phyloP scores from a whole-genome alignment of 1,284 basidiomycete genomes.

The Cutaneotrichosporon mucoides region DNA sequence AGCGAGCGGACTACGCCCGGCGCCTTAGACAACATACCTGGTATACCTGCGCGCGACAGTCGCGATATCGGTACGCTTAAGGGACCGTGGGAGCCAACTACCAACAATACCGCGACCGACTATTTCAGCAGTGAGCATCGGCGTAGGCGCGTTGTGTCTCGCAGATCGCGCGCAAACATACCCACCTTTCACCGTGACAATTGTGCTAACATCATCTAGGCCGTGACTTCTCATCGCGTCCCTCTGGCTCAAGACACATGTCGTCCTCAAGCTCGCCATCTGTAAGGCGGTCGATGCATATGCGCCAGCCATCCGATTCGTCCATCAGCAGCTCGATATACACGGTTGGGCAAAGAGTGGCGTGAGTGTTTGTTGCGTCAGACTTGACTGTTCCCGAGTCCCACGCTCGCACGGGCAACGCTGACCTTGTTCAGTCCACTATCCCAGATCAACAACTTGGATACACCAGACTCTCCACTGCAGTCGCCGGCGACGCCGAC shows the following conservation, averaged over 20 bases:
- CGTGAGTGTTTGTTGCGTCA: conserved; percentile 12
- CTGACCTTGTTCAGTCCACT: conserved; percentile 25
- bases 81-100: conserved; percentile 11
- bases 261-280: conserved; percentile 10
- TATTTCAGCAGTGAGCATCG: conserved; percentile 3
- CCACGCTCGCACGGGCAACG: too few relatives aligned
- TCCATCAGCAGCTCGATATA: conserved; percentile 42
- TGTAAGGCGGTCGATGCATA: conserved; percentile 3
- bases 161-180: too few relatives aligned
- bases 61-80: conserved; percentile 4
- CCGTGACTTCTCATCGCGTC: neutral
- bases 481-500: conserved; percentile 39
- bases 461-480: conserved; percentile 21
- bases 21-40: conserved; percentile 22
- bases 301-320: conserved; percentile 42
- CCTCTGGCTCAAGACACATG: conserved; percentile 6
- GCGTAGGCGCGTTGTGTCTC: too few relatives aligned
- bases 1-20: conserved; percentile 15
- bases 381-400: too few relatives aligned
- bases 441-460: conserved; percentile 31
- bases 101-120: neutral
- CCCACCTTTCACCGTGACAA: neutral
- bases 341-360: conserved; percentile 22
- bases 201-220: neutral
- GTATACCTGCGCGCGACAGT: conserved; percentile 23